Evolutionary conservation across 805 yeast genomes (phyloP).

Genomic region (Peterozyma toletana): DNA sequence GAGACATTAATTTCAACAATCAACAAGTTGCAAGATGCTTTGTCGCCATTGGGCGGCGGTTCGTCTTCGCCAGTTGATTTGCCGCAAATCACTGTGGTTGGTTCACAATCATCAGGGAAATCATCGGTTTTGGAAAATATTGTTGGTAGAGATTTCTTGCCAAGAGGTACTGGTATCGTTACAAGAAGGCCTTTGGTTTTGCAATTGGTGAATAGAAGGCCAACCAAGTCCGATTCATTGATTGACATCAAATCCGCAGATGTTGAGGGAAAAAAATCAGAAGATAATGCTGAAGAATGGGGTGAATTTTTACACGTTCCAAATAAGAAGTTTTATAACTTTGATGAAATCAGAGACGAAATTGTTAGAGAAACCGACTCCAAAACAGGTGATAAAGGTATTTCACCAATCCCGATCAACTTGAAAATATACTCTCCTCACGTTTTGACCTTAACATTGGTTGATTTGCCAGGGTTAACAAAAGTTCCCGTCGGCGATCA

Average conservation of each 20-base stretch:
- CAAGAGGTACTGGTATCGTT: slow-evolving; percentile 90
- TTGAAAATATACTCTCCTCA: slow-evolving; percentile 90
- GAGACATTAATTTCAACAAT: slow-evolving; percentile 75
- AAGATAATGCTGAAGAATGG: slow-evolving; percentile 84
- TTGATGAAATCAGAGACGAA: slow-evolving; percentile 83
- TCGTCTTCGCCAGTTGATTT: slow-evolving; percentile 83
- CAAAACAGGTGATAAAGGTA: slow-evolving; percentile 79
- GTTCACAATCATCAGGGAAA: slow-evolving; percentile 86
- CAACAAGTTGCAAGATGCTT: slow-evolving; percentile 91
- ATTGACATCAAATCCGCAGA: slow-evolving; percentile 36
- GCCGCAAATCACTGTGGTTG: slow-evolving; percentile 94
- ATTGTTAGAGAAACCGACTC: slow-evolving; percentile 89
- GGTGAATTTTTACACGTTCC: slow-evolving; percentile 96
- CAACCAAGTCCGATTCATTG: slow-evolving; percentile 16
- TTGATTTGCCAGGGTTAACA: slow-evolving; percentile 95
- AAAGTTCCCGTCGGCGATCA: slow-evolving; percentile 99
- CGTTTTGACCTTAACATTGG: slow-evolving; percentile 87
- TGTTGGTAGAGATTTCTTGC: slow-evolving; percentile 86
- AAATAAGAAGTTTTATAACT: slow-evolving; percentile 78
- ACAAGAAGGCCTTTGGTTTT: slow-evolving; percentile 83
- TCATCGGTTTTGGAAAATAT: slow-evolving; percentile 86
- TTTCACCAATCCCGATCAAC: slow-evolving; percentile 88
- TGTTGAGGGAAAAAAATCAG: slow-evolving; percentile 44
- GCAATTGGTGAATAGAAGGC: slow-evolving; percentile 68
- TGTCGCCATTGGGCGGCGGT: slow-evolving; percentile 92